These are phyloP conservation scores for Wickerhamiella sorbophila DNA, from an alignment of 805 yeast genomes.

Conservation along the genomic window DNA sequence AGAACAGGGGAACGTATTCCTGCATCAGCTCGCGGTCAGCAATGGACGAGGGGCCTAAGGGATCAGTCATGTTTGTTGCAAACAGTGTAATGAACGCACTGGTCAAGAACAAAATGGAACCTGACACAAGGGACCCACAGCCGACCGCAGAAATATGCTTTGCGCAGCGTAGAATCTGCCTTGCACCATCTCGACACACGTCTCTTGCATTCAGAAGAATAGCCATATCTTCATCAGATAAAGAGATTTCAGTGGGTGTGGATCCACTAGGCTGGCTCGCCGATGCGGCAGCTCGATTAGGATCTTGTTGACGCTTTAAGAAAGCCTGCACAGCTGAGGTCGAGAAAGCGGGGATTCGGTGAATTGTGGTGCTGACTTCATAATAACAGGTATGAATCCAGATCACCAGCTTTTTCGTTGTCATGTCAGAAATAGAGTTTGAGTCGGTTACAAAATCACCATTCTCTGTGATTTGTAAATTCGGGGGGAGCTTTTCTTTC, in stretches of 20 bases:
- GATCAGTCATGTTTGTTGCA: background rate
- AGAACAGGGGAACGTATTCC: background rate
- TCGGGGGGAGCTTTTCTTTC: constrained; percentile 9
- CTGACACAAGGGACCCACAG: background rate
- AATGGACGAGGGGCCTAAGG: background rate
- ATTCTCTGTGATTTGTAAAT: background rate
- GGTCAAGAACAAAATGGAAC: background rate
- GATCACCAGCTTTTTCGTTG: background rate
- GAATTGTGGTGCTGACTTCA: constrained; percentile 11
- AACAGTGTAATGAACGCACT: constrained; percentile 2
- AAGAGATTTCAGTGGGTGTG: background rate
- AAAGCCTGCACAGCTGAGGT: constrained; percentile 11
- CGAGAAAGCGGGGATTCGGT: constrained; percentile 16
- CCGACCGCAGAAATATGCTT: background rate
- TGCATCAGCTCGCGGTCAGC: constrained; percentile 2
- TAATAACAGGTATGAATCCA: constrained; percentile 6
- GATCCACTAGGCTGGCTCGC: background rate
- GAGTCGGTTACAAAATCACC: background rate
- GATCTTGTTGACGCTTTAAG: background rate
- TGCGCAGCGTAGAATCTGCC: background rate
- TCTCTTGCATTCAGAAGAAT: background rate
- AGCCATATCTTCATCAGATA: background rate
- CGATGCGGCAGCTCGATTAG: background rate
- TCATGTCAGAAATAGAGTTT: background rate
- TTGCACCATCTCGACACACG: background rate